These are phyloP conservation scores for Parascedosporium putredinis DNA, from an alignment of 2,329 filamentous ascomycete species.

Conservation along the genomic window DNA sequence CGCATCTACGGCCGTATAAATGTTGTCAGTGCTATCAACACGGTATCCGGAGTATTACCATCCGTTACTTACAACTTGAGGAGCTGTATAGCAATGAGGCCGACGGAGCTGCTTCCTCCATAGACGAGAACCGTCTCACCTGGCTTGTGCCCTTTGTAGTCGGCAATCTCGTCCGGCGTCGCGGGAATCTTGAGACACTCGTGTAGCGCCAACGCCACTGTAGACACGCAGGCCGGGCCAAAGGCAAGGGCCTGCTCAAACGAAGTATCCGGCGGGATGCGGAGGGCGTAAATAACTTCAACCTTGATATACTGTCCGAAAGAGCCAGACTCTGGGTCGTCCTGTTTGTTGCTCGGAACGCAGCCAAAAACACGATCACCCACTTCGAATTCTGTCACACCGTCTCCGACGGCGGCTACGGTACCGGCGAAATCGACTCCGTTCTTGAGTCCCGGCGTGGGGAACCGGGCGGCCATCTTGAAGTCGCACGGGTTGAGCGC, in stretches of 20 bases:
- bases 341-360: conserved; percentile 22
- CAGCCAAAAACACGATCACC: conserved; percentile 36
- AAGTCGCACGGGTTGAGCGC: conserved; percentile 27
- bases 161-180: conserved; percentile 1
- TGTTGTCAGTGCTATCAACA: too few species aligned
- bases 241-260: conserved; percentile 36
- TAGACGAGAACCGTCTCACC: conserved; percentile 28
- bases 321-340: conserved; percentile 25
- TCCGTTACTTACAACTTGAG: conserved; percentile 17
- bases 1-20: conserved; percentile 20
- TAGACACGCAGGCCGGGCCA: conserved; percentile 26
- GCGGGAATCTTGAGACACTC: conserved; percentile 19
- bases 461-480: conserved; percentile 19
- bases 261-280: conserved; percentile 31
- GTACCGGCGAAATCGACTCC: conserved; percentile 38
- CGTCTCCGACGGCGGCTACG: conserved; percentile 24
- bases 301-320: conserved; percentile 30
- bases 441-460: conserved; percentile 16
- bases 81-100: conserved; percentile 33
- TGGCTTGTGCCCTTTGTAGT: background rate
- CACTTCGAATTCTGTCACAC: conserved; percentile 32
- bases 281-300: conserved; percentile 29
- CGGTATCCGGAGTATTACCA: too few species aligned
- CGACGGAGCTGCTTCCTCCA: conserved; percentile 41
- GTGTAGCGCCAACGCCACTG: conserved; percentile 5